Conservation (phyloP, 208 protist species). For the Kentomonas sorsogonicus region DNA sequence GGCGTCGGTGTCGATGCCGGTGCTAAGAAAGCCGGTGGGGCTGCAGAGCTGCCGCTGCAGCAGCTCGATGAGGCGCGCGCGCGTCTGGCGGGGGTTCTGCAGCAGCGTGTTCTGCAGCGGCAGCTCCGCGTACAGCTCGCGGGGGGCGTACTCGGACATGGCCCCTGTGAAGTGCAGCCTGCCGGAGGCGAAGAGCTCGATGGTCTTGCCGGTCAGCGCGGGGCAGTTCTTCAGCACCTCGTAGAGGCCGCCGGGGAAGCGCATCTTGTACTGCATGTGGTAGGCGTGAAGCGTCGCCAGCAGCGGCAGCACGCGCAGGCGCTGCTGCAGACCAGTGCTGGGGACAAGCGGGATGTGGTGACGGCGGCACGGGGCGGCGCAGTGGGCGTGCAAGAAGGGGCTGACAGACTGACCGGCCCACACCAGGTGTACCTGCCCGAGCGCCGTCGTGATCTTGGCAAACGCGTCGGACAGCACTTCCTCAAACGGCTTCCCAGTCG, state of each 20-base stretch:
- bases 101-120: constrained; percentile 61
- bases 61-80: constrained; percentile 70
- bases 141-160: constrained; percentile 55
- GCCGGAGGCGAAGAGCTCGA: constrained; percentile 65
- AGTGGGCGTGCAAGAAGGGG: constrained; percentile 44
- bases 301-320: constrained; percentile 73
- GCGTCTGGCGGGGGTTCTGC: constrained; percentile 46
- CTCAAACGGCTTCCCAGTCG: constrained; percentile 35
- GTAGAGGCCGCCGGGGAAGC: constrained; percentile 76
- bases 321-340: constrained; percentile 64
- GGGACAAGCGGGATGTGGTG: constrained; percentile 62
- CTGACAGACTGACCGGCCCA: constrained; percentile 56
- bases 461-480: constrained; percentile 40
- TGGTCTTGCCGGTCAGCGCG: constrained; percentile 54
- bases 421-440: constrained; percentile 71
- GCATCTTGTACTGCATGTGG: constrained; percentile 50
- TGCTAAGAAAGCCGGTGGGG: constrained; percentile 62
- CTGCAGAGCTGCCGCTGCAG: constrained; percentile 80
- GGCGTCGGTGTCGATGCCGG: constrained; percentile 56
- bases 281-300: constrained; percentile 62
- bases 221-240: constrained; percentile 78
- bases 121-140: constrained; percentile 73
- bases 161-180: too few species aligned
- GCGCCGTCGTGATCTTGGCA: constrained; percentile 52
- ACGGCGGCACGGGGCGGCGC: constrained; percentile 37